Evolutionary conservation across 768 basidiomycete genomes (phyloP), one percentile per base, ranked within the genome.

Genomic region (Tylopilus rubrobrunneus): DNA sequence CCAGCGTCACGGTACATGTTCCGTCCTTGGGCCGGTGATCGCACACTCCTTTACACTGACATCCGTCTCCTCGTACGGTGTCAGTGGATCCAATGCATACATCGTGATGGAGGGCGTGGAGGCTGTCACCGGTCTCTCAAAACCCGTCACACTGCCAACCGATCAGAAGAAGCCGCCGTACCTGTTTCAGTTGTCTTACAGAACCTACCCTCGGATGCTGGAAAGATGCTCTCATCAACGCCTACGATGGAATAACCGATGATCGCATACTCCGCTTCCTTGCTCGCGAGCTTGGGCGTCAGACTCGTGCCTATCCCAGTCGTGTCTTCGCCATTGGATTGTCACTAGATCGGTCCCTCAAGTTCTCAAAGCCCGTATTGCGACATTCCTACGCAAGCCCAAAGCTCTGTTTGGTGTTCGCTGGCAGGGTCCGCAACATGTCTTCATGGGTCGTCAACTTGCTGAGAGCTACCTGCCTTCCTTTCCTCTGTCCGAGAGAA

Each of bases 391-490:
- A 52, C 9, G 31, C 42, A n/a, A 60, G 58, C 21, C 68, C 72
- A 0, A 73, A 71, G 48, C 59, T 71, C 8, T 70, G 72, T 27
- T 56, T 69, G 41, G 70, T 72, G 11, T 73, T 73, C 48, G 51
- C 71, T 33, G 73, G 71, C 71, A 73, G 50, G 73, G 73, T 5
- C 70, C 71, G 1, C 71, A 73, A 36, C 69, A 72, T 37, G 27
- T 64, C 34, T 65, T 60, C 49, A 73, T 73, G 71, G 72, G 72
- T 51, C 71, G 72, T 47, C 65, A 71, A 40, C 69, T 70, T 10
- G 63, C 68, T 17, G 65, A 69, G 45, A 59, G 47, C n/a, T 72
- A 68, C 68, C 68, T 5, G 59, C 59, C 5, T 72, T 72, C 60
- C 58, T 73, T 4, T 45, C 61, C 5, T 56, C 70, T 10, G 62